Evolutionary conservation across 495 filamentous ascomycete species (phyloP), one percentile per base, ranked within the genome.

Genomic region (Hypomontagnella monticulosa): DNA sequence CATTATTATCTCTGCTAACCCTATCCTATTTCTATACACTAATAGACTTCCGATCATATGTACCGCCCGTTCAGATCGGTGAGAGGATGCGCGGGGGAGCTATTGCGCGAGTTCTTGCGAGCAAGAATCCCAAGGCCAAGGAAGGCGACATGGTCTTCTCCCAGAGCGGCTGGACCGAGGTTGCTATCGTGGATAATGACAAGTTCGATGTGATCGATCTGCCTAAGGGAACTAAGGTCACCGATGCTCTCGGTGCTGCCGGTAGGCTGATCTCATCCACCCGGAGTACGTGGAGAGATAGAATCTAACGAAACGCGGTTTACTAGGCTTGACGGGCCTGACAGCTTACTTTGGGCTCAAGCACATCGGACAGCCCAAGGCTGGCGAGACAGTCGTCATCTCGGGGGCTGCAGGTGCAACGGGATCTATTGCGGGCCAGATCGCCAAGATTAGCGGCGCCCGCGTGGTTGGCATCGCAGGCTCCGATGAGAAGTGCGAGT

Each of bases 341-440:
- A 89, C 88, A 1, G 88, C 89, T 0, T 92, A 90, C 74, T 88
- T 88, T 61, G 89, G 89, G 30, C 80, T 91, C 70, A 61, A 82
- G 33, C 77, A 86, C 42, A 78, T 90, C 42, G 88, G 82, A 7
- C 60, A 84, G 40, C 82, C 86, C 8, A 79, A 84, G 44, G 57
- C 76, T 0, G 85, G 84, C 4, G 86, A 91, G 50, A 85, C 86
- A 4, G 87, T 91, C 5, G 87, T 91, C 10, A 83, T 90, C 0
- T 88, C 85, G 16, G 87, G 86, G 0, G 89, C 89, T 3, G 90
- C 90, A 4, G 89, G 89, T 8, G 89, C 88, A 0, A 91, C 88
- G 7, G 90, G 89, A 0, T 85, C 82, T 61, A 80, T 90, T 0
- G 89, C 81, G 10, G 88, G 87, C 3, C 89, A 92, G 76, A 89